These are phyloP conservation scores for Penicillium sp. DNA, from an alignment of 2,329 filamentous ascomycete genomes.

Conservation along the genomic window DNA sequence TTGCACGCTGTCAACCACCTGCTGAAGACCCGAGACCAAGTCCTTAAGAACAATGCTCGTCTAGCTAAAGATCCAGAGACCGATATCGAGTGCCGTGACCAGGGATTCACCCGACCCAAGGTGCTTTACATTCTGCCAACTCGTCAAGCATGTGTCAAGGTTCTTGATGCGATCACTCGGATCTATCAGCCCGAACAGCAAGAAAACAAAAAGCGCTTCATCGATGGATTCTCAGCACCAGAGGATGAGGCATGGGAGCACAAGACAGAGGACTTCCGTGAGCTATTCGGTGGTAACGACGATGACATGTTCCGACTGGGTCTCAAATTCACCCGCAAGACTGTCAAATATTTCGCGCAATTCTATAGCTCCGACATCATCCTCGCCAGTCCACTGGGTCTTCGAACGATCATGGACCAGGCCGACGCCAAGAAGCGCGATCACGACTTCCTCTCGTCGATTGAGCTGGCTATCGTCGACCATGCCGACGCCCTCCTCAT, in stretches of 20 bases:
- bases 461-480: constrained; percentile 86
- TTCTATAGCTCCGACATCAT: constrained; percentile 98
- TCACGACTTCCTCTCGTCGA: constrained; percentile 86
- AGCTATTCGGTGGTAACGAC: constrained; percentile 90
- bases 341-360: constrained; percentile 86
- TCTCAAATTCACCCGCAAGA: constrained; percentile 96
- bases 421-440: constrained; percentile 68
- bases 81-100: constrained; percentile 76
- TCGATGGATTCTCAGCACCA: constrained; percentile 72
- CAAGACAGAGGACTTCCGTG: constrained; percentile 80
- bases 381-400: constrained; percentile 80
- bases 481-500: constrained; percentile 90
- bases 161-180: constrained; percentile 70
- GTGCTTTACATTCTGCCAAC: constrained; percentile 88
- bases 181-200: constrained; percentile 82
- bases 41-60: constrained; percentile 87
- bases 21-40: constrained; percentile 84
- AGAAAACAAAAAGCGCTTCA: constrained; percentile 89
- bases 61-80: constrained; percentile 63
- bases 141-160: constrained; percentile 74
- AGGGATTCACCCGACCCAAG: constrained; percentile 93
- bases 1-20: constrained; percentile 89
- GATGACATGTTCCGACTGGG: constrained; percentile 96
- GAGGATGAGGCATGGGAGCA: constrained; percentile 66
- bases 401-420: constrained; percentile 85